These are phyloP conservation scores for Boletus coccyginus DNA, from an alignment of 768 basidiomycete species.

Conservation along the genomic window DNA sequence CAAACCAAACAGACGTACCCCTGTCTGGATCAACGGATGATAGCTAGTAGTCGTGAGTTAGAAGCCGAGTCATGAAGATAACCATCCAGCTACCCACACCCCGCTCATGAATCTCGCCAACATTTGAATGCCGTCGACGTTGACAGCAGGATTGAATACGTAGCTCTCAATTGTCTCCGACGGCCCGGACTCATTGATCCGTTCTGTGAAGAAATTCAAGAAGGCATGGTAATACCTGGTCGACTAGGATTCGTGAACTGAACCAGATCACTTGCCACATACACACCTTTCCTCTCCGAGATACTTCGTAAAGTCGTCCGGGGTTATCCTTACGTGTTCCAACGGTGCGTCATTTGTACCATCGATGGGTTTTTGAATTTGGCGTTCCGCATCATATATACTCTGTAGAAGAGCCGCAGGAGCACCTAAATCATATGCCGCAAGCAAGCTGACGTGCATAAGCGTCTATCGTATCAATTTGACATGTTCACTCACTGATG, in stretches of 20 bases:
- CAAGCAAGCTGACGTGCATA: slow-evolving; percentile 41
- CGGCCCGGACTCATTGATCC: slow-evolving; percentile 38
- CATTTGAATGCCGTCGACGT: slow-evolving; percentile 33
- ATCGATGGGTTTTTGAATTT: slow-evolving; percentile 39
- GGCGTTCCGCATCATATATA: slow-evolving; percentile 44
- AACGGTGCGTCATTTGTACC: slow-evolving; percentile 27
- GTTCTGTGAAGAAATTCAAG: slow-evolving; percentile 39
- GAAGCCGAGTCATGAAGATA: not conserved
- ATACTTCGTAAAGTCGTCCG: slow-evolving; percentile 48
- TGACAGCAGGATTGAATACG: slow-evolving; percentile 39
- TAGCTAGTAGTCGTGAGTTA: slow-evolving; percentile 30
- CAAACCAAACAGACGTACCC: slow-evolving; percentile 37
- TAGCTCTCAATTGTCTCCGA: slow-evolving; percentile 45
- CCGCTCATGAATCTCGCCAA: slow-evolving; percentile 34
- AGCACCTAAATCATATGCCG: slow-evolving; percentile 57
- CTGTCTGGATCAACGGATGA: slow-evolving; percentile 58
- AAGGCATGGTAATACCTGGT: slow-evolving; percentile 34
- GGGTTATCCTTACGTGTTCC: slow-evolving; percentile 29
- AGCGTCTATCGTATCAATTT: not conserved
- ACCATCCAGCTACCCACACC: slow-evolving; percentile 27
- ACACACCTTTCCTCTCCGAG: slow-evolving; percentile 48
- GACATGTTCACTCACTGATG: slow-evolving; percentile 46
- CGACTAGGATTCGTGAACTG: slow-evolving; percentile 28
- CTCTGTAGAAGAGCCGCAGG: slow-evolving; percentile 43
- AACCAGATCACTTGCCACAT: slow-evolving; percentile 27